Base-by-base conservation (phyloP, 169 alveolate species). In the Perkinsus olseni region DNA sequence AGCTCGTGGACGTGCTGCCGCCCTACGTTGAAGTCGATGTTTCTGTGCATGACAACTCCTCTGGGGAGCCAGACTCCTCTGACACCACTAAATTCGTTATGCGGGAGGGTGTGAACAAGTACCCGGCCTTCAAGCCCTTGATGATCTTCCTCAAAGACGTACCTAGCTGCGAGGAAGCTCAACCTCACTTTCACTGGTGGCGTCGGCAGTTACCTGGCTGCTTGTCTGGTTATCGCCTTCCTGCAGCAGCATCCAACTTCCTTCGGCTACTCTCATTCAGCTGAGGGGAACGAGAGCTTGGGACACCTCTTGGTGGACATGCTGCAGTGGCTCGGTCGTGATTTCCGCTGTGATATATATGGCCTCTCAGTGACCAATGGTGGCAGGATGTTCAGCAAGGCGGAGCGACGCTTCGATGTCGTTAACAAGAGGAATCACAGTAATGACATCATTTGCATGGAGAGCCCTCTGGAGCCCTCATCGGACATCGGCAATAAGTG, bases 131-230 rank as follows among this genome's bases (percentile, higher is more conserved):
- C 74, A 94, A 94, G 37, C 95, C 95, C 10, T 74, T 94, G 13
- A 90, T 94, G 74, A 92, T 94, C 37, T 90, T 92, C 37, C 91
- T 94, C 51, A 94, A n/a, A 94, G 48, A 62, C 93, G 8, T 92
- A 92, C 38, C 91, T 94, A 74, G 92, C 91, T 17, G 92, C 92
- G 21, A 92, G 95, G 74, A 94, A 94, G 36, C 91, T 94, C n/a
- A 94, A 94, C 74, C 94, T 92, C n/a, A 94, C 95, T 38, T 94
- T 92, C 40, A 92, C 93, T 31, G 95, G 95, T 24, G 95, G 95
- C 17, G 90, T 94, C 62, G 95, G 95, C 38, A 92, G 94, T 13
- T 94, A 94, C 91, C 39, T 94, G 39, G 94, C 92, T 50, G 92
- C 93, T 39, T 92, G 95, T 21, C 39, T 94, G 28, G 94, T 94